A percentile compares a stretch with the other conserved stretches of the same genome.
These are phyloP conservation scores for Podaxis sp. DNA, from an alignment of 768 basidiomycete species.

Conservation along the genomic window DNA sequence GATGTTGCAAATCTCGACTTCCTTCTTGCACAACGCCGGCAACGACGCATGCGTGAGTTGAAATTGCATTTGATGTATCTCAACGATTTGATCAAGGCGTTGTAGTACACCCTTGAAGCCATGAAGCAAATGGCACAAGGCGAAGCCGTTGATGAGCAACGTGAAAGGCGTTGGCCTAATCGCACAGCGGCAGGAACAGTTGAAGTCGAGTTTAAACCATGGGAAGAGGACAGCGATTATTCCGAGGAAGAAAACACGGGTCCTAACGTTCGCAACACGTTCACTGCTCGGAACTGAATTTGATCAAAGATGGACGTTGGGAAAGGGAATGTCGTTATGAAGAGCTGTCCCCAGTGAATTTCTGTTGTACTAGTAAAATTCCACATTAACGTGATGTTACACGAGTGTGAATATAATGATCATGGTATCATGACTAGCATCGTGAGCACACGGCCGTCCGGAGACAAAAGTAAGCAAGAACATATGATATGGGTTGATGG, in stretches of 20 bases:
- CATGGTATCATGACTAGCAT: background rate
- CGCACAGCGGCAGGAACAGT: conserved; percentile 42
- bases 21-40: conserved; percentile 77
- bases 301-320: background rate
- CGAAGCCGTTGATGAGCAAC: conserved; percentile 70
- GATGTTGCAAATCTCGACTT: conserved; percentile 56
- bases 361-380: background rate
- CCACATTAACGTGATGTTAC: background rate
- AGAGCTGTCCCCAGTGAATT: background rate
- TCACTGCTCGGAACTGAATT: conserved; percentile 9
- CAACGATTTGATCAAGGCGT: background rate
- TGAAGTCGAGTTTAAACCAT: conserved; percentile 57
- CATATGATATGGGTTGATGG: background rate
- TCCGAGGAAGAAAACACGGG: conserved; percentile 43
- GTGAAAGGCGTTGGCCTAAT: conserved; percentile 78
- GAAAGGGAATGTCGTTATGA: background rate
- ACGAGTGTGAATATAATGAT: background rate
- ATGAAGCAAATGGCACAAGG: conserved; percentile 74
- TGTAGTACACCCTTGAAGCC: conserved; percentile 68
- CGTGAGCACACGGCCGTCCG: background rate
- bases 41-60: conserved; percentile 78
- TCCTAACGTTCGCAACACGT: conserved; percentile 23
- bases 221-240: conserved; percentile 58
- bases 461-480: background rate
- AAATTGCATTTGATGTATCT: background rate